These are phyloP conservation scores for Hemileccinum rubropunctum DNA, from an alignment of 768 basidiomycete species.

Conservation along the genomic window DNA sequence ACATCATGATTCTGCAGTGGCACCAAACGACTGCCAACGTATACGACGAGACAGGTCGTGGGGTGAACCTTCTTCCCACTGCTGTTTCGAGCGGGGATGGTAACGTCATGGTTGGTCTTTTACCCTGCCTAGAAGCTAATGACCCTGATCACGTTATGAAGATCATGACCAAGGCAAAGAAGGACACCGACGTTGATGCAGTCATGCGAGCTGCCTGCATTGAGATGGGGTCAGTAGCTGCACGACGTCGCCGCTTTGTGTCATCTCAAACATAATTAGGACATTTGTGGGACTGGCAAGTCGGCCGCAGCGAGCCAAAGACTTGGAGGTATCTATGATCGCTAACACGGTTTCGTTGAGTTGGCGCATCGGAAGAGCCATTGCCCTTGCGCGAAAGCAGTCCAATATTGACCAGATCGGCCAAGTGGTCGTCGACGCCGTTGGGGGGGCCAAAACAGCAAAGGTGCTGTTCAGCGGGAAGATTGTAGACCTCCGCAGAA, in stretches of 20 bases:
- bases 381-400: conserved; percentile 48
- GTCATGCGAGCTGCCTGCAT: conserved; percentile 46
- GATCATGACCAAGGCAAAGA: conserved; percentile 45
- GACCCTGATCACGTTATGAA: conserved; percentile 17
- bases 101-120: conserved; percentile 30
- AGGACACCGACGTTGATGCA: conserved; percentile 42
- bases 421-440: conserved; percentile 33
- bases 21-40: conserved; percentile 33
- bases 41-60: conserved; percentile 26
- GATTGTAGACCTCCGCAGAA: conserved; percentile 48
- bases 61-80: conserved; percentile 29
- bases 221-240: conserved; percentile 43
- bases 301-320: conserved; percentile 37
- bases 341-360: conserved; percentile 55
- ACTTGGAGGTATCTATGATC: conserved; percentile 41
- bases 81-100: conserved; percentile 39
- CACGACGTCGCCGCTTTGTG: neutral
- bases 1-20: conserved; percentile 21
- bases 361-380: conserved; percentile 62
- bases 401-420: conserved; percentile 41
- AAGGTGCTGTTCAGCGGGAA: conserved; percentile 57
- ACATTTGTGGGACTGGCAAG: conserved; percentile 45
- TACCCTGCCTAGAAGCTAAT: neutral
- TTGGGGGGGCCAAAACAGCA: conserved; percentile 35
- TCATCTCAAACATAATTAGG: conserved; percentile 9